These are phyloP conservation scores for Ziziphus jujuba DNA, from an alignment of 306 rosid species.

Conservation along the genomic window DNA sequence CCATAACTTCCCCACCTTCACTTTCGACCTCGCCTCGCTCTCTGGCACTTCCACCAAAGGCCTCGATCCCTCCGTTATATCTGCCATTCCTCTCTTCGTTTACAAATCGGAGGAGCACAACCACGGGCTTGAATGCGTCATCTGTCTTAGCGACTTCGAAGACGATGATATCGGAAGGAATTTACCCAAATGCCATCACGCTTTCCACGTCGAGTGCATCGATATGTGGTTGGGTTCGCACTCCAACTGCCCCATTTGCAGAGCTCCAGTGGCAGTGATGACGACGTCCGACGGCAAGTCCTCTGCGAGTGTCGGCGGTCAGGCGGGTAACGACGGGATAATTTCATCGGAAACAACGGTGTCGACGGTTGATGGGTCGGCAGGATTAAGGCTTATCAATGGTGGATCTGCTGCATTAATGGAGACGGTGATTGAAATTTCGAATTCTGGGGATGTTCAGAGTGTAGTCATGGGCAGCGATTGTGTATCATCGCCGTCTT, in stretches of 20 bases:
- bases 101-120: conserved; percentile 24
- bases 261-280: conserved; percentile 51
- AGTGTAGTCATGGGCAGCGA: conserved; percentile 2
- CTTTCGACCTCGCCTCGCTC: conserved; percentile 35
- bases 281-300: conserved; percentile 5
- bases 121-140: conserved; percentile 59
- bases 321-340: too few species aligned
- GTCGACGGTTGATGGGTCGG: not conserved
- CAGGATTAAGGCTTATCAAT: conserved; percentile 9
- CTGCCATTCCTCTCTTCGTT: conserved; percentile 65
- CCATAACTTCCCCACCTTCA: conserved; percentile 51
- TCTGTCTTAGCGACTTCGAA: conserved; percentile 68
- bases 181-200: conserved; percentile 74
- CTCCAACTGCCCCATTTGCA: conserved; percentile 77
- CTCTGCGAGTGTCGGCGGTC: too few species aligned
- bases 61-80: conserved; percentile 48
- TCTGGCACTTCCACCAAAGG: conserved; percentile 55
- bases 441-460: conserved; percentile 34
- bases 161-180: conserved; percentile 67
- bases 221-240: conserved; percentile 93
- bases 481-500: conserved; percentile 25
- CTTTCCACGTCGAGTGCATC: conserved; percentile 75
- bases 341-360: not conserved
- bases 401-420: not conserved
- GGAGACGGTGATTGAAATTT: conserved; percentile 32